Evolutionary conservation across 2,329 filamentous ascomycete genomes (phyloP), one percentile per base, ranked within the genome.

Genomic region (Falciphora oryzae): DNA sequence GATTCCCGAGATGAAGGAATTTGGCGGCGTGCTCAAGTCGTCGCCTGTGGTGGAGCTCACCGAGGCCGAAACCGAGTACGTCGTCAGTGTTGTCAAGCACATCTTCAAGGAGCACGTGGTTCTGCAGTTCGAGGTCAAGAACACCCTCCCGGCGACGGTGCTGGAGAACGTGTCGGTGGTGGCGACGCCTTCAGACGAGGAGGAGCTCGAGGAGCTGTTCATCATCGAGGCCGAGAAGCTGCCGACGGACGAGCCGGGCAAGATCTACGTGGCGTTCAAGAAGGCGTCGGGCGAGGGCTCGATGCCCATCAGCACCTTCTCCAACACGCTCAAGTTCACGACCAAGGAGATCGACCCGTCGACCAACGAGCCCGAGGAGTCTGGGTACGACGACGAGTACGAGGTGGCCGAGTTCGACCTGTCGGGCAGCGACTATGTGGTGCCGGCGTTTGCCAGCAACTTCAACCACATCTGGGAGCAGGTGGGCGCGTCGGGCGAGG

Each of bases 31-130:
- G 16, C 90, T 99, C 81, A 98, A 97, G 81, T 97, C 93, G 58
- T 96, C 92, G 66, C 78, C 86, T 31, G 80, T 90, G 62, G 86
- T 96, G 69, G 94, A 97, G 77, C 88, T 99, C 67, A 98, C 95
- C 25, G 95, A 99, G 77, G 92, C 92, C 63, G 95, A 98, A 79
- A 98, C 94, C 27, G 95, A 99, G 77, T 99, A 99, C 72, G 93
- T 97, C 62, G 95, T 99, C 66, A 88, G 85, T 50, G 89, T 95
- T 28, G 86, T 97, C 77, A 99, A 99, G 82, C 95, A 99, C 75
- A 88, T 99, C 72, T 99, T 97, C 88, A 96, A 96, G 80, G 92
- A 97, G 75, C 92, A 98, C 74, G 83, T 99, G 73, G 94, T 99
- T 44, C 81, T 99, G 64, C 95, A 99, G 74, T 99, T 95, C 77